Percentiles rank a stretch among this genome's conserved stretches.
phyloP scores from a whole-genome alignment of 371 early-diverging fungal species.

The Apophysomyces trapeziformis region DNA sequence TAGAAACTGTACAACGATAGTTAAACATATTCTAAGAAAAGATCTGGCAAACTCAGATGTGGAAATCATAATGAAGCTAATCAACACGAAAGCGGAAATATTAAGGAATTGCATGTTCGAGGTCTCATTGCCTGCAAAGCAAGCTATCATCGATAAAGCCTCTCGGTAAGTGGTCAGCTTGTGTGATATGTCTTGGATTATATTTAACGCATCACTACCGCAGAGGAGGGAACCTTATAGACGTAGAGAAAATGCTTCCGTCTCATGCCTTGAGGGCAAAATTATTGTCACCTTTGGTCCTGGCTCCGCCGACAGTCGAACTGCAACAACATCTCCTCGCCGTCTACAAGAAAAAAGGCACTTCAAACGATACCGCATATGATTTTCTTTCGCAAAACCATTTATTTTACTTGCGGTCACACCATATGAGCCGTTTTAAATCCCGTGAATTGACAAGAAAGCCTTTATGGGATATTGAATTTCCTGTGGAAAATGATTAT shows the following conservation, averaged over 20 bases:
- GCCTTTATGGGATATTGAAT: not conserved
- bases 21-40: constrained; percentile 1
- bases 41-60: not conserved
- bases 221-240: not conserved
- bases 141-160: not conserved
- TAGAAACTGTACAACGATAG: constrained; percentile 3
- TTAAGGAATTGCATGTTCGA: not conserved
- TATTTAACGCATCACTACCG: not conserved
- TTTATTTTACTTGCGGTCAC: not conserved
- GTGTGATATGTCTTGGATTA: not conserved
- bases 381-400: not conserved
- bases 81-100: not conserved
- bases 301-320: not conserved
- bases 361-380: not conserved
- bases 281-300: not conserved
- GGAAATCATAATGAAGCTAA: not conserved
- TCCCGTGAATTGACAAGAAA: not conserved
- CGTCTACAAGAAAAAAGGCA: not conserved
- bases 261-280: not conserved
- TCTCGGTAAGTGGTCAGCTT: not conserved
- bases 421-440: constrained; percentile 4
- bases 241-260: not conserved
- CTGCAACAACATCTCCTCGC: not conserved
- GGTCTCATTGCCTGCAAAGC: not conserved
- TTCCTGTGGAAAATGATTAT: not conserved